These are phyloP conservation scores for Colletotrichum sp. DNA, from an alignment of 2,329 filamentous ascomycete genomes.

Conservation along the genomic window DNA sequence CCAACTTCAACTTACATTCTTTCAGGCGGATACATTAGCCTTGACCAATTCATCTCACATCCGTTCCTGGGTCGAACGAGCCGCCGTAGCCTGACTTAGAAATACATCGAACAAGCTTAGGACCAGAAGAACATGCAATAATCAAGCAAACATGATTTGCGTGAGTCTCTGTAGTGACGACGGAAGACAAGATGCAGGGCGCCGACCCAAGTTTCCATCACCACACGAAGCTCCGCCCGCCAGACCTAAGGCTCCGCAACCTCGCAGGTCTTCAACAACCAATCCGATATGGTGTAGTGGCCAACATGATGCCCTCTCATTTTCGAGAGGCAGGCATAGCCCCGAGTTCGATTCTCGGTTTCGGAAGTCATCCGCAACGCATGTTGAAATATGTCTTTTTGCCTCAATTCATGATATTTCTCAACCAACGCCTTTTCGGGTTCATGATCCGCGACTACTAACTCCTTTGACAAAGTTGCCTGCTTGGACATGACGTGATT, in stretches of 20 bases:
- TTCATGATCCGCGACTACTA: neutral
- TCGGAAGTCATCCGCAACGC: neutral
- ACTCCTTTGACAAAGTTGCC: neutral
- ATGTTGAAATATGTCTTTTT: neutral
- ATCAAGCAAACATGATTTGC: accelerated
- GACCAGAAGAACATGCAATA: accelerated
- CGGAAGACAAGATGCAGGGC: neutral
- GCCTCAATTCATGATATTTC: accelerated
- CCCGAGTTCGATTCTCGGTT: neutral
- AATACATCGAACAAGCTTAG: neutral
- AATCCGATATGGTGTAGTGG: neutral
- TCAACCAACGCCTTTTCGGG: accelerated
- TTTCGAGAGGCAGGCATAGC: neutral
- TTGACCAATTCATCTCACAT: neutral
- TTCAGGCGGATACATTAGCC: accelerated
- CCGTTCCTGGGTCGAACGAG: neutral
- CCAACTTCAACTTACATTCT: neutral
- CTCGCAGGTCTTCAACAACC: neutral
- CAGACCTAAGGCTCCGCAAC: neutral
- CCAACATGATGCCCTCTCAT: neutral
- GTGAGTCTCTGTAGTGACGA: neutral
- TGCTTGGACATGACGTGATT: neutral
- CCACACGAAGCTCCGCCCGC: neutral
- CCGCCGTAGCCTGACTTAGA: accelerated
- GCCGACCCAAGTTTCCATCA: neutral